Evolutionary conservation across 2,329 filamentous ascomycete species (phyloP).

Genomic region (Scedosporium apiospermum): DNA sequence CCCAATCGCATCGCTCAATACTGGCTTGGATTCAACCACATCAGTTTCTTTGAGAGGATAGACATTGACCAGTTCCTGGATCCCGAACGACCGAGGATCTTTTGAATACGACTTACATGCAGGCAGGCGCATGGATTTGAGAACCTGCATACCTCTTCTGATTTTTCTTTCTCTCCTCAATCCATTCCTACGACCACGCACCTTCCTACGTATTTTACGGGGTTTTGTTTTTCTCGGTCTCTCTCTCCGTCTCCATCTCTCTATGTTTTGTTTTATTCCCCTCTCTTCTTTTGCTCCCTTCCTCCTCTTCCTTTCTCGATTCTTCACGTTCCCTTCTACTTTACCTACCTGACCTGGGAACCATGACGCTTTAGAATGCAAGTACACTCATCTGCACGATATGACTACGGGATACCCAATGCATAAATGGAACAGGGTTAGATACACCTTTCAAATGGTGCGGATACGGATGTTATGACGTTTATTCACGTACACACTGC

Average conservation of each 20-base stretch:
- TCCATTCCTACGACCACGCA: too few species aligned
- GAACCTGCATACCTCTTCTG: too few species aligned
- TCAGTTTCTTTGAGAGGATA: slow-evolving; percentile 52
- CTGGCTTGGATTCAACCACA: slow-evolving; percentile 58
- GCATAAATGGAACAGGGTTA: slow-evolving; percentile 1
- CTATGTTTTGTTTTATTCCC: neutral
- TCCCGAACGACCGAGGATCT: slow-evolving; percentile 6
- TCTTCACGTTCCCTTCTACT: neutral
- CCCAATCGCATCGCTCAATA: slow-evolving; percentile 71
- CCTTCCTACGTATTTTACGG: too few species aligned
- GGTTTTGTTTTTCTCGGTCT: too few species aligned
- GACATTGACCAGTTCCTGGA: slow-evolving; percentile 43
- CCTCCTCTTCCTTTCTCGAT: neutral
- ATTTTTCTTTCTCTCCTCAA: too few species aligned
- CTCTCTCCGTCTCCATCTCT: neutral
- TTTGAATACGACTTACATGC: neutral
- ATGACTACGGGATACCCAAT: neutral
- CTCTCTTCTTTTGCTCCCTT: neutral
- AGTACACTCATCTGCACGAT: neutral
- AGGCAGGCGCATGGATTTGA: neutral
- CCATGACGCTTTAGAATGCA: neutral
- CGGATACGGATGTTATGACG: neutral
- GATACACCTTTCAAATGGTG: neutral
- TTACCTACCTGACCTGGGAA: neutral
- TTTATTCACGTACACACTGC: neutral